A percentile compares a stretch with the other conserved stretches of the same genome.
Conservation (phyloP, 306 rosid species). For the Fagus sylvatica region DNA sequence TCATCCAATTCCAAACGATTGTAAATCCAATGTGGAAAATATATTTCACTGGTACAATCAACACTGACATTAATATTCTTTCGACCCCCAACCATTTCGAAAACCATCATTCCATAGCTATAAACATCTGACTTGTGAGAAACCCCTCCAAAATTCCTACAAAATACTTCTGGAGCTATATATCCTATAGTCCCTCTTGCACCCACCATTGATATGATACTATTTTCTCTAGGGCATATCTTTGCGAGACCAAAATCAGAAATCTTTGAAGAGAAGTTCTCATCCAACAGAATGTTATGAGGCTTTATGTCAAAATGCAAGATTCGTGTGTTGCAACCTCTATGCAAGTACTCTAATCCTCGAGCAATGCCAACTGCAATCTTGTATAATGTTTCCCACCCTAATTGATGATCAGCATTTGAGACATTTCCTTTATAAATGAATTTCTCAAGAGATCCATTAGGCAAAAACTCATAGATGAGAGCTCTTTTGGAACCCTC, state of each 20-base stretch:
- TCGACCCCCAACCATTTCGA: constrained; percentile 45
- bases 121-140: constrained; percentile 45
- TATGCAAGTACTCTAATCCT: constrained; percentile 31
- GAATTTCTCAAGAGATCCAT: constrained; percentile 36
- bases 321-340: constrained; percentile 21
- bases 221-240: constrained; percentile 27
- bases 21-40: constrained; percentile 40
- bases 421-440: background rate
- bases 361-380: constrained; percentile 32
- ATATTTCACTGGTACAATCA: constrained; percentile 30
- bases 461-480: constrained; percentile 32
- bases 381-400: constrained; percentile 15
- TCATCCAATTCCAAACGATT: constrained; percentile 18
- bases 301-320: constrained; percentile 35
- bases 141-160: constrained; percentile 32
- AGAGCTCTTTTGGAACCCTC: constrained; percentile 33
- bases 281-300: constrained; percentile 29
- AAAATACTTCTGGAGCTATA: constrained; percentile 38
- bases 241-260: constrained; percentile 43
- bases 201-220: constrained; percentile 21
- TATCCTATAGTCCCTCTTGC: constrained; percentile 39
- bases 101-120: constrained; percentile 42
- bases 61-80: constrained; percentile 11
- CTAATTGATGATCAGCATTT: background rate
- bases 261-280: constrained; percentile 26